Conservation (phyloP, 2,329 filamentous ascomycete species). For the Fusarium fracticaudum region DNA sequence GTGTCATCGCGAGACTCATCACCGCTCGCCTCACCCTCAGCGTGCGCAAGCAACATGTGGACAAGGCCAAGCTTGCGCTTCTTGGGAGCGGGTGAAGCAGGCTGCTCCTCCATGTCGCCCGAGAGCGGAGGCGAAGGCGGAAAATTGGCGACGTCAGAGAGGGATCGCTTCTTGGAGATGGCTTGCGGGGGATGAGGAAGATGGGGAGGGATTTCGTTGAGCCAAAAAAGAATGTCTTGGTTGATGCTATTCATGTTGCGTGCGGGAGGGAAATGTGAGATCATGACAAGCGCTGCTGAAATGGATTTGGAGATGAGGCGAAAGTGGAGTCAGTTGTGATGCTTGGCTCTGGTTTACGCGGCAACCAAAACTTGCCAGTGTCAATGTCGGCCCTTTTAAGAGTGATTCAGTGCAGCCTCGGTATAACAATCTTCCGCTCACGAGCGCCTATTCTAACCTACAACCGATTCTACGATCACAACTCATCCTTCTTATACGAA, state of each 20-base stretch:
- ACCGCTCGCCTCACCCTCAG: too few relatives aligned
- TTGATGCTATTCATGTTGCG: background rate
- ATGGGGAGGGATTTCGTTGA: rapidly evolving
- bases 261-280: background rate
- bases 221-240: background rate
- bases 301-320: background rate
- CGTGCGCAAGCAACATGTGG: too few relatives aligned
- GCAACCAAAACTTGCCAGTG: background rate
- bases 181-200: rapidly evolving
- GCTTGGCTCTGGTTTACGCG: background rate
- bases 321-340: background rate
- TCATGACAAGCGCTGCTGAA: background rate
- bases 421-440: background rate
- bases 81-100: too few relatives aligned
- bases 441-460: rapidly evolving
- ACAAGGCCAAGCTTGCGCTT: too few relatives aligned
- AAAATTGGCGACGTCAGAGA: background rate
- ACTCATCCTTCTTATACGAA: background rate
- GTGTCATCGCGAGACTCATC: too few relatives aligned
- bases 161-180: background rate
- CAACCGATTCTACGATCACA: background rate
- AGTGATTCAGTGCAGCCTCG: background rate
- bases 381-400: background rate
- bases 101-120: too few relatives aligned
- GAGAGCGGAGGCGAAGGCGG: too few relatives aligned